A percentile compares a stretch with the other conserved stretches of the same genome.
These are phyloP conservation scores for Penicillium verhagenii DNA, from an alignment of 495 filamentous ascomycete genomes.

Conservation along the genomic window DNA sequence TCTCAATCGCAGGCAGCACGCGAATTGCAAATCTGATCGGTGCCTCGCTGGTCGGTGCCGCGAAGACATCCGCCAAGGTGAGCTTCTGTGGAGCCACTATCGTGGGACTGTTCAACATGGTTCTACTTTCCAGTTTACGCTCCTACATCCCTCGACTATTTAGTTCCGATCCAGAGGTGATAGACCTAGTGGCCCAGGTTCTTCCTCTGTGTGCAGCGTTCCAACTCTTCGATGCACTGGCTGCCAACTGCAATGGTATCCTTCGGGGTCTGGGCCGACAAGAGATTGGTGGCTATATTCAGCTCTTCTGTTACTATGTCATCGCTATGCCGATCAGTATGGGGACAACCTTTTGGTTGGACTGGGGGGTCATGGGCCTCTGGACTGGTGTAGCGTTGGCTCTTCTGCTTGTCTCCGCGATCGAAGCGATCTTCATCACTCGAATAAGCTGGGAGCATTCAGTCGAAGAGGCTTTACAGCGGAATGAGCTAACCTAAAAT, in stretches of 20 bases:
- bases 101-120: slow-evolving; percentile 74
- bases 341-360: slow-evolving; percentile 66
- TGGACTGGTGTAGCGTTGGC: slow-evolving; percentile 81
- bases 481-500: slow-evolving; percentile 61
- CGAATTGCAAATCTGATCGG: slow-evolving; percentile 66
- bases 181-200: slow-evolving; percentile 65
- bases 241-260: slow-evolving; percentile 76
- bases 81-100: slow-evolving; percentile 61
- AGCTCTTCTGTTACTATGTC: slow-evolving; percentile 79
- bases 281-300: slow-evolving; percentile 84
- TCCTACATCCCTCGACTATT: slow-evolving; percentile 74
- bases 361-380: slow-evolving; percentile 72
- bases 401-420: slow-evolving; percentile 59
- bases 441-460: slow-evolving; percentile 69
- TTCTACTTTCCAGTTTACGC: slow-evolving; percentile 61
- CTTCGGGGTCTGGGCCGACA: slow-evolving; percentile 82
- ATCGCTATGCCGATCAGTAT: slow-evolving; percentile 84
- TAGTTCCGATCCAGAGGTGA: slow-evolving; percentile 76
- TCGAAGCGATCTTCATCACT: slow-evolving; percentile 66
- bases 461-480: slow-evolving; percentile 66
- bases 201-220: slow-evolving; percentile 81
- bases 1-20: slow-evolving; percentile 62
- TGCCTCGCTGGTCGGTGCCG: slow-evolving; percentile 68
- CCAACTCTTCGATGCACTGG: slow-evolving; percentile 82
- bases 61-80: slow-evolving; percentile 68